Conservation (phyloP, 345 rosid genomes). For the Arabis alpina region DNA sequence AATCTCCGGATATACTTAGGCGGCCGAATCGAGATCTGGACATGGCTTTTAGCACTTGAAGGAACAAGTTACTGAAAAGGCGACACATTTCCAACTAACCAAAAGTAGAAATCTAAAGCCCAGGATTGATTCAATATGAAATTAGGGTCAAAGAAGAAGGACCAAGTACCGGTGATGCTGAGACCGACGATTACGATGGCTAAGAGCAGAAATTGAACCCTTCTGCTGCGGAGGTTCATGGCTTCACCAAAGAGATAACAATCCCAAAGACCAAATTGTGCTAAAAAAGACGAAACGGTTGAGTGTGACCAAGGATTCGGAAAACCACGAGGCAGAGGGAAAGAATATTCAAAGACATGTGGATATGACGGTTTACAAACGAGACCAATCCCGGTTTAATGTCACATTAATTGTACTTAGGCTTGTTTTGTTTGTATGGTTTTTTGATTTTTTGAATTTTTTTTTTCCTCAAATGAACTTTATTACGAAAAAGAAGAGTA, state of each 20-base stretch:
- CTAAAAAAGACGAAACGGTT: not conserved
- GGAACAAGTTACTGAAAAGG: constrained; percentile 15
- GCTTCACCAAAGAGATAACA: not conserved
- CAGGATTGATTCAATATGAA: constrained; percentile 4
- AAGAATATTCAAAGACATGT: constrained; percentile 27
- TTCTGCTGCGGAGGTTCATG: constrained; percentile 66
- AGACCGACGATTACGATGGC: constrained; percentile 63
- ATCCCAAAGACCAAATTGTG: not conserved
- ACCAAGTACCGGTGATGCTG: constrained; percentile 65
- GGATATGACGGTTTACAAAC: not conserved
- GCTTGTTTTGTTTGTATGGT: too few relatives aligned
- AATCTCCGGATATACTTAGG: not conserved
- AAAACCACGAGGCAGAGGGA: constrained; percentile 30
- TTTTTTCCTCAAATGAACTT: too few relatives aligned
- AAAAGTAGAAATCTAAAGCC: constrained; percentile 4
- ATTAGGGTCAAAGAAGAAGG: constrained; percentile 12
- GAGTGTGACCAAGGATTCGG: constrained; percentile 24
- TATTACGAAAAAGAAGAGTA: too few relatives aligned
- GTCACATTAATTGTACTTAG: not conserved
- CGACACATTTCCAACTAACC: constrained; percentile 10
- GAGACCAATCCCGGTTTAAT: constrained; percentile 15
- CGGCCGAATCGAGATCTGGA: constrained; percentile 27
- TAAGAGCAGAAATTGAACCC: constrained; percentile 55
- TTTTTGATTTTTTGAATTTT: too few relatives aligned
- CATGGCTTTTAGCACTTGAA: not conserved